phyloP scores from a whole-genome alignment of 2,329 filamentous ascomycete species.

The Paecilomyces niveus region DNA sequence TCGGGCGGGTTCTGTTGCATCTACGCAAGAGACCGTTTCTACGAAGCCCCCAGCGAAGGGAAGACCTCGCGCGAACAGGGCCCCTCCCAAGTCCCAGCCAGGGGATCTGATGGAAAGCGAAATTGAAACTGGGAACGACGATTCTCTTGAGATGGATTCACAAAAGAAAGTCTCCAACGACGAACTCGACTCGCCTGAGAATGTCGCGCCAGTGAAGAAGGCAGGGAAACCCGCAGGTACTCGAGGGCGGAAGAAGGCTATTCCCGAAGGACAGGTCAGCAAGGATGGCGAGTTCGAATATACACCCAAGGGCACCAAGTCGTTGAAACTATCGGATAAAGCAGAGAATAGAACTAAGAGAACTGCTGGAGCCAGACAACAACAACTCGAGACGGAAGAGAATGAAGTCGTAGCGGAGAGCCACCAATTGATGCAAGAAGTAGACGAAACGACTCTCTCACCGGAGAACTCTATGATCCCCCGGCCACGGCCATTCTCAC shows the following conservation, averaged over 20 bases:
- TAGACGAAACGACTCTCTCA: constrained; percentile 24
- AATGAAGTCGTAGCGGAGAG: constrained; percentile 19
- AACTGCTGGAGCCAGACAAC: constrained; percentile 13
- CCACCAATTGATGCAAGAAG: constrained; percentile 22
- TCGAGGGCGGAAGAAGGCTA: constrained; percentile 19
- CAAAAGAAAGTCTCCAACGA: constrained; percentile 17
- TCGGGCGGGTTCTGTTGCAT: constrained; percentile 11
- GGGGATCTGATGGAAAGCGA: constrained; percentile 13
- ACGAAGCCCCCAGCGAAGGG: constrained; percentile 20
- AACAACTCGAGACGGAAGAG: constrained; percentile 11
- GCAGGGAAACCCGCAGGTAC: constrained; percentile 13
- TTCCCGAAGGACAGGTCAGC: constrained; percentile 18
- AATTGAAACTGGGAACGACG: constrained; percentile 29
- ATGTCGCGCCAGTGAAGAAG: constrained; percentile 13
- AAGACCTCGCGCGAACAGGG: constrained; percentile 21
- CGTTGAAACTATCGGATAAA: constrained; percentile 14
- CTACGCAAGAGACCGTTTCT: constrained; percentile 12
- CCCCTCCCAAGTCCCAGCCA: constrained; percentile 17
- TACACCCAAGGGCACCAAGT: constrained; percentile 24
- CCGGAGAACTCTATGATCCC: constrained; percentile 15
- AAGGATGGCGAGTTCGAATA: constrained; percentile 37
- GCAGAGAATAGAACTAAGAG: constrained; percentile 12
- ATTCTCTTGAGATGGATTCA: constrained; percentile 21
- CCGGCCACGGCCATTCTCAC: constrained; percentile 23
- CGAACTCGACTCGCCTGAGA: constrained; percentile 18